Evolutionary conservation across 495 filamentous ascomycete species (phyloP), one percentile per base, ranked within the genome.

Genomic region (Aspergillus biplanus): DNA sequence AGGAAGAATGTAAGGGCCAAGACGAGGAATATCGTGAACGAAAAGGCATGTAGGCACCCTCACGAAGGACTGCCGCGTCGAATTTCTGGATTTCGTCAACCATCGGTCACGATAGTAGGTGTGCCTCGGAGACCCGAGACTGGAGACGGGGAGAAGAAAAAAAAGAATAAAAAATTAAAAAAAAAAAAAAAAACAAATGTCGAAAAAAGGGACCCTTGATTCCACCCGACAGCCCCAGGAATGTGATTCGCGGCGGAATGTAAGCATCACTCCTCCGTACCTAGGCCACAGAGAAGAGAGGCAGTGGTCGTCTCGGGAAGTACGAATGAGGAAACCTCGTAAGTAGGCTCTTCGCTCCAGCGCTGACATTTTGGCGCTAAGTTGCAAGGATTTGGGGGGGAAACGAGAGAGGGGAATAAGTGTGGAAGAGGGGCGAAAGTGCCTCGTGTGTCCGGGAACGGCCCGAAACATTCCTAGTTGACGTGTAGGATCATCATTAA

Each of bases 381-480:
- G 32, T 39, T 46, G 49, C 18, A 44, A 6, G 7, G 18, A 34
- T 16, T 12, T 27, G 21, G 47, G 11, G 3, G 18, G 7, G 27
- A 55, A 34, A 32, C 33, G 3, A 34, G 15, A 58, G 39, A 54
- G 52, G 21, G 16, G 35, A 56, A 42, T 35, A 47, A 35, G 21
- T 27, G 21, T 27, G 21, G 2, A 27, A 27, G 21, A 27, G 21
- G 21, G 21, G 21, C 48, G 35, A 34, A 32, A 18, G 8, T 7
- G 34, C 33, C 64, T 55, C 49, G 65, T 61, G 65, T 59, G 55
- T 32, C 61, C 62, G 62, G 62, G 56, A 61, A 46, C 66, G 62
- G 66, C n/a, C 66, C 66, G 62, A 65, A 65, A 67, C 64, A 66
- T 62, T 58, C 59, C 47, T 60, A 15, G 58, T 62, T 62, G 66